phyloP scores from a whole-genome alignment of 1,284 basidiomycete species.

The Coniophora puteana region DNA sequence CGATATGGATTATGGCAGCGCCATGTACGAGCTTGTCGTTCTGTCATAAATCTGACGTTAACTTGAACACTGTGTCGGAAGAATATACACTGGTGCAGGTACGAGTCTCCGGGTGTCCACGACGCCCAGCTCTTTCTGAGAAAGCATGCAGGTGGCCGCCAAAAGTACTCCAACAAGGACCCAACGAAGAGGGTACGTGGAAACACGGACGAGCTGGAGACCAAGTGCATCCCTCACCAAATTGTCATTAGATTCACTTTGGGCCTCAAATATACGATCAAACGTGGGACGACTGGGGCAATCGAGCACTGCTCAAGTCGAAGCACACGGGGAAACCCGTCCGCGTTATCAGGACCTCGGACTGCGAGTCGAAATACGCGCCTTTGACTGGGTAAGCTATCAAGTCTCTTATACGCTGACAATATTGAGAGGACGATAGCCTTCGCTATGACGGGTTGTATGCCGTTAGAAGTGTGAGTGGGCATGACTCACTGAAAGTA shows the following conservation, averaged over 20 bases:
- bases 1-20: conserved; percentile 21
- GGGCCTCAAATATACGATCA: conserved; percentile 23
- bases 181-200: conserved; percentile 19
- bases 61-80: background rate
- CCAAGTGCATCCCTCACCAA: too few relatives aligned
- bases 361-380: conserved; percentile 18
- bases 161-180: conserved; percentile 1
- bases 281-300: conserved; percentile 15
- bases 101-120: background rate
- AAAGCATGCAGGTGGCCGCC: conserved; percentile 10
- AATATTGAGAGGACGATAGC: background rate
- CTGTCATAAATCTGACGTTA: background rate
- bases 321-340: conserved; percentile 14
- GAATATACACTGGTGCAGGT: conserved; percentile 26
- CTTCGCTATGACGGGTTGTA: conserved; percentile 28
- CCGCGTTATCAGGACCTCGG: conserved; percentile 22
- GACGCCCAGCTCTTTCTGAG: background rate
- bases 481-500: background rate
- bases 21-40: conserved; percentile 15
- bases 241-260: conserved; percentile 13
- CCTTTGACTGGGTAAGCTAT: conserved; percentile 12
- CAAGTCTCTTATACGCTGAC: background rate
- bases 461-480: conserved; percentile 14
- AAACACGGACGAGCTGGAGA: background rate
- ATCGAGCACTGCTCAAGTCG: conserved; percentile 22